Percentiles rank a stretch among this genome's conserved stretches.
Evolutionary conservation across 192 early-diverging fungal genomes (phyloP).

Genomic region (Coemansia biformis): DNA sequence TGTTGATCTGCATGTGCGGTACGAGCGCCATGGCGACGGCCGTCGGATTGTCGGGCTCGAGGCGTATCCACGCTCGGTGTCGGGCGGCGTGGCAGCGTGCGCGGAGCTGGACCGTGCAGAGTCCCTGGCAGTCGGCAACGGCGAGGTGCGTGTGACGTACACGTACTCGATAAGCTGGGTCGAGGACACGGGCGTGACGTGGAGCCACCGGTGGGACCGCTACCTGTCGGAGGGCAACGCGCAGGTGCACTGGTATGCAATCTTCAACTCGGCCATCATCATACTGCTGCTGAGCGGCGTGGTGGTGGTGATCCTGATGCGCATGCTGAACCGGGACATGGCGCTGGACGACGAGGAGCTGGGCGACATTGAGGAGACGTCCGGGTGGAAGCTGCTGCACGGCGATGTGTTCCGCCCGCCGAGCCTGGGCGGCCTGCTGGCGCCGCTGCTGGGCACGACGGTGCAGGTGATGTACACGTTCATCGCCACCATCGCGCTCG

Average conservation of each 20-base stretch:
- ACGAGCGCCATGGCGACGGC: conserved; percentile 43
- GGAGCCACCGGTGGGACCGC: conserved; percentile 61
- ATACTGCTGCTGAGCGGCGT: conserved; percentile 62
- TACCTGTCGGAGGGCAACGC: conserved; percentile 53
- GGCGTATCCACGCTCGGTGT: conserved; percentile 59
- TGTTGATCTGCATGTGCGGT: conserved; percentile 57
- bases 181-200: conserved; percentile 50
- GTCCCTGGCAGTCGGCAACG: conserved; percentile 23
- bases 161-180: conserved; percentile 71
- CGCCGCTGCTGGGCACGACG: conserved; percentile 67
- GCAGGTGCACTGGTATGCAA: conserved; percentile 63
- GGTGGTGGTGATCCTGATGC: conserved; percentile 62
- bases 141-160: conserved; percentile 49
- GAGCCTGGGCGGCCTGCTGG: conserved; percentile 57
- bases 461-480: conserved; percentile 62
- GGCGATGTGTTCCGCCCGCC: conserved; percentile 75
- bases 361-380: conserved; percentile 65
- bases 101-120: conserved; percentile 13
- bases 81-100: conserved; percentile 23
- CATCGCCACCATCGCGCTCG: conserved; percentile 52
- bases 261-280: conserved; percentile 65
- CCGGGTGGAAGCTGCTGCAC: conserved; percentile 72
- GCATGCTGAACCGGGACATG: conserved; percentile 61
- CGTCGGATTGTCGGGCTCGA: conserved; percentile 66
- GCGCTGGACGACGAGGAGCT: conserved; percentile 41